Evolutionary conservation across 2,329 filamentous ascomycete genomes (phyloP), one percentile per base, ranked within the genome.

Genomic region (Sclerotinia borealis): DNA sequence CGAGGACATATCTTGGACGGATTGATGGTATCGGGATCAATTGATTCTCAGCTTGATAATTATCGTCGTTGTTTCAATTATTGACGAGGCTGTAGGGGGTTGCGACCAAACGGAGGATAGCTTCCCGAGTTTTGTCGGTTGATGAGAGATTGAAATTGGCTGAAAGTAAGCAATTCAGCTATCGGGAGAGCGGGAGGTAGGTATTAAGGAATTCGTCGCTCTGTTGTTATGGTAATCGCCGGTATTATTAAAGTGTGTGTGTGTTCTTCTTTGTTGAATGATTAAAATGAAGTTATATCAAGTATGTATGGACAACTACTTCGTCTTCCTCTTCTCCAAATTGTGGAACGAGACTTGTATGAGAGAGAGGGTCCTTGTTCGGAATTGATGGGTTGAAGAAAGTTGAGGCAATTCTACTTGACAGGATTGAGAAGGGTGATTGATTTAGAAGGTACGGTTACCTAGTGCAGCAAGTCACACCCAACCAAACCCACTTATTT

Each of bases 61-160:
- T 41, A 59, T 59, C 29, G 39, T 47, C 17, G n/a, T 37, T 43
- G n/a, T 55, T 54, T 51, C 37, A 51, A 47, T 55, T 45, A 37
- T 59, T 41, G 45, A 64, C 62, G 59, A 63, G 67, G 63, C 63
- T 66, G 65, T 65, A 63, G 63, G 65, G 64, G 52, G 66, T 58
- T 70, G 65, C 67, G 68, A 55, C 70, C 68, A 66, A 67, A 69
- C 63, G 69, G 67, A 70, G 63, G 66, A 67, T 64, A 66, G 69
- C 66, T 68, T 65, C 66, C 69, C 66, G 64, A 66, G 56, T 29
- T 29, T 19, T 45, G 43, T 39, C 43, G 36, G 19, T 50, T 50
- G 61, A 50, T 34, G 19, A 17, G 43, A 58, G 45, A 59, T 43
- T 51, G 43, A 29, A 59, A 48, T 47, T 49, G 61, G 52, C 51